Evolutionary conservation across 306 rosid genomes (phyloP).

Genomic region (Oxytropis ochrocephala): DNA sequence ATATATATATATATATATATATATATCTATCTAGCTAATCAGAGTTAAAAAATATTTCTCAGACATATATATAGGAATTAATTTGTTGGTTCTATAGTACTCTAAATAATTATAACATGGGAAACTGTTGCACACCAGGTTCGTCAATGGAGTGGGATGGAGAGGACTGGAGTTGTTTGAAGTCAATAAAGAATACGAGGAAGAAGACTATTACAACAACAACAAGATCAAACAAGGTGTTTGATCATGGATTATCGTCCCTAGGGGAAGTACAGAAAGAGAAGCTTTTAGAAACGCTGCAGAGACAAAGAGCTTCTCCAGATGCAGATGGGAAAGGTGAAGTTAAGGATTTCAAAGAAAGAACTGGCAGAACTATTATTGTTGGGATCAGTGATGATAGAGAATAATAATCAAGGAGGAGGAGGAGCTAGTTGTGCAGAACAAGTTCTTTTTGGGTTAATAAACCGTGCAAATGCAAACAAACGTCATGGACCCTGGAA

Average conservation of each 20-base stretch:
- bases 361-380: slow-evolving; percentile 44
- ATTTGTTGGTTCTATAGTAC: too few relatives aligned
- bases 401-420: not conserved
- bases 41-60: not conserved
- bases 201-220: not conserved
- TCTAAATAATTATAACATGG: slow-evolving; percentile 10
- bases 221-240: not conserved
- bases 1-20: too few relatives aligned
- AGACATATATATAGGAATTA: too few relatives aligned
- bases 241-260: not conserved
- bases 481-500: slow-evolving; percentile 18
- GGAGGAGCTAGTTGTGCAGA: slow-evolving; percentile 11
- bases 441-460: not conserved
- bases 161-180: slow-evolving; percentile 36
- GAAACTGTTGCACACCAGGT: slow-evolving; percentile 35
- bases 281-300: not conserved
- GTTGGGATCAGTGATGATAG: not conserved
- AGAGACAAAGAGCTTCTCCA: not conserved
- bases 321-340: slow-evolving; percentile 33
- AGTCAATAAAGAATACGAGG: not conserved
- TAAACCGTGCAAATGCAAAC: not conserved
- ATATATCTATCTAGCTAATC: too few relatives aligned
- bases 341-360: slow-evolving; percentile 48
- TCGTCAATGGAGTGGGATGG: slow-evolving; percentile 36
- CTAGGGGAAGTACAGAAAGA: slow-evolving; percentile 7